These are phyloP conservation scores for Xylariaceae sp. DNA, from an alignment of 2,329 filamentous ascomycete species.

Conservation along the genomic window DNA sequence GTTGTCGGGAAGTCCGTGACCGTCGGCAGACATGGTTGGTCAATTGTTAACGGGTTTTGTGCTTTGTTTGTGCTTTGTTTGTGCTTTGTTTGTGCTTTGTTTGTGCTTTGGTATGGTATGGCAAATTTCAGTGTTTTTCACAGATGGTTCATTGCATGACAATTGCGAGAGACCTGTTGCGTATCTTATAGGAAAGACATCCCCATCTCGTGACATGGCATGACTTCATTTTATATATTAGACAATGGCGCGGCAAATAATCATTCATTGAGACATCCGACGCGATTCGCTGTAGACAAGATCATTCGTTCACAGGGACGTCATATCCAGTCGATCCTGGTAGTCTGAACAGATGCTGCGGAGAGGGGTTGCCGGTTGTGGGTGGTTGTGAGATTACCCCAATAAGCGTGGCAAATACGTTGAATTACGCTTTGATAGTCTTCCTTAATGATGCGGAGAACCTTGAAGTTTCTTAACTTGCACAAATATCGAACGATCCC, in stretches of 20 bases:
- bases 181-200: constrained; percentile 19
- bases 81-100: neutral
- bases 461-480: neutral
- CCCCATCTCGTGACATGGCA: constrained; percentile 21
- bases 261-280: constrained; percentile 14
- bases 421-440: neutral
- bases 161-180: neutral
- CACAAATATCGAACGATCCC: neutral
- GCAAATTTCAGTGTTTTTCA: neutral
- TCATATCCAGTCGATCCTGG: constrained; percentile 25
- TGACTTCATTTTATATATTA: constrained; percentile 25
- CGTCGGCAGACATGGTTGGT: constrained; percentile 32
- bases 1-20: constrained; percentile 33
- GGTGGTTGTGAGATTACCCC: neutral
- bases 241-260: constrained; percentile 12
- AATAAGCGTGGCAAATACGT: neutral
- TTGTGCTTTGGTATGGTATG: constrained; percentile 3
- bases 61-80: too few species aligned
- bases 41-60: constrained; percentile 4
- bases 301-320: constrained; percentile 21
- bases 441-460: neutral
- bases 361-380: neutral
- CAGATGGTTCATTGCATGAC: neutral
- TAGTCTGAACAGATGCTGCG: constrained; percentile 24
- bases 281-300: constrained; percentile 19